Evolutionary conservation across 1,284 basidiomycete genomes (phyloP).

Genomic region (Takashimella koratensis): DNA sequence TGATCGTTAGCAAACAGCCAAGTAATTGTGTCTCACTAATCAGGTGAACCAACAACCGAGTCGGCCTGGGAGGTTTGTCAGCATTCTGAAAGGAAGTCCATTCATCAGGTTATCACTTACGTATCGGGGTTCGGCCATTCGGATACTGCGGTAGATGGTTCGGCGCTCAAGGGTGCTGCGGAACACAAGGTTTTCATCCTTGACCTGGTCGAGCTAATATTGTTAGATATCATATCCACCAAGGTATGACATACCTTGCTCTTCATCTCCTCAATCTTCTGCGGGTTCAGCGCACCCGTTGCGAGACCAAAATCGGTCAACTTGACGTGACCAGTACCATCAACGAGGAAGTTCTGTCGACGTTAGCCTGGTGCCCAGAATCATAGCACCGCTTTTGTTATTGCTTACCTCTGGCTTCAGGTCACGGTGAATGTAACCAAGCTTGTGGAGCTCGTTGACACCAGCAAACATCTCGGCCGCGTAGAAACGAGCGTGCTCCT

Average conservation of each 20-base stretch:
- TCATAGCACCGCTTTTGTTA: too few relatives aligned
- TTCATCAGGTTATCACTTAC: slow-evolving; percentile 24
- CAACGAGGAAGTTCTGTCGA: slow-evolving; percentile 98
- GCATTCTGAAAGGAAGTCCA: neutral
- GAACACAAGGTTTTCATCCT: slow-evolving; percentile 85
- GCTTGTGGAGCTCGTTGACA: slow-evolving; percentile 85
- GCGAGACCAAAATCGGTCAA: slow-evolving; percentile 98
- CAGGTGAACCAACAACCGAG: slow-evolving; percentile 96
- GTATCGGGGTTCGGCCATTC: slow-evolving; percentile 86
- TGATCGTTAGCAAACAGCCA: neutral
- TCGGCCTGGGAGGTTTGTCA: slow-evolving; percentile 59
- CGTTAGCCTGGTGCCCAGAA: too few relatives aligned
- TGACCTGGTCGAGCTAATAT: slow-evolving; percentile 87
- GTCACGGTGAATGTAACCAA: slow-evolving; percentile 96
- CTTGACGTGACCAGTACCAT: slow-evolving; percentile 94
- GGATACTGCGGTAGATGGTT: slow-evolving; percentile 89
- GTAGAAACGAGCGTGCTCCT: slow-evolving; percentile 91
- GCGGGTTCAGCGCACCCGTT: slow-evolving; percentile 92
- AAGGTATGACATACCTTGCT: slow-evolving; percentile 64
- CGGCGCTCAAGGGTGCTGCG: slow-evolving; percentile 92
- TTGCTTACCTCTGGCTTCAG: slow-evolving; percentile 92
- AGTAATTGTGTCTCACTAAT: slow-evolving; percentile 58
- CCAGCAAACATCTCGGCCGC: slow-evolving; percentile 93
- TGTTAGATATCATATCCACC: neutral
- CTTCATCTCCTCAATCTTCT: slow-evolving; percentile 89